Conservation (phyloP, 140 eudicot species). For the Oenanthe javanica region DNA sequence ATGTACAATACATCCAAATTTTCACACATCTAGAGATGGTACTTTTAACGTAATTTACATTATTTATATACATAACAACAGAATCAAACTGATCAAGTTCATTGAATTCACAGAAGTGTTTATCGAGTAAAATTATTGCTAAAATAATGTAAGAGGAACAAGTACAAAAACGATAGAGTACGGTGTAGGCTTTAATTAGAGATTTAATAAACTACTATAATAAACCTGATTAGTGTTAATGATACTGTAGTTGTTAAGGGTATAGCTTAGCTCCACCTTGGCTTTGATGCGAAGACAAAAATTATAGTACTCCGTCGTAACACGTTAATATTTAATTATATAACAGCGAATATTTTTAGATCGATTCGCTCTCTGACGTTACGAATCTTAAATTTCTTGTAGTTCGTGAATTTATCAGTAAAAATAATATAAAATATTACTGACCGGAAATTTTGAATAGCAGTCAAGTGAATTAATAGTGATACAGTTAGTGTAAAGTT, state of each 20-base stretch:
- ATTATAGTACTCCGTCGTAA: neutral
- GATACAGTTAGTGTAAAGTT: neutral
- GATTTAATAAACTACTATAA: neutral
- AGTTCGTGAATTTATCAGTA: neutral
- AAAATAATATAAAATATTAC: too few relatives aligned
- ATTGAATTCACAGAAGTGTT: neutral
- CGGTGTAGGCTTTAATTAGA: neutral
- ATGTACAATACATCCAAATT: neutral
- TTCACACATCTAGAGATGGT: constrained; percentile 1
- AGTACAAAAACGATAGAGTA: neutral
- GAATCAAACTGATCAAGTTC: constrained; percentile 4
- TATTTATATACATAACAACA: neutral
- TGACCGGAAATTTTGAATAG: neutral
- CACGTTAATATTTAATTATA: too few relatives aligned
- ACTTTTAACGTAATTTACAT: neutral
- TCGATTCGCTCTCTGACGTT: constrained; percentile 9
- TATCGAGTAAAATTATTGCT: neutral
- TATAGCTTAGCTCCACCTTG: constrained; percentile 8
- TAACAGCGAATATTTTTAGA: neutral
- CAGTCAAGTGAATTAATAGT: neutral
- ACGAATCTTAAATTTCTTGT: constrained; percentile 2
- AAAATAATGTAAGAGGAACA: neutral
- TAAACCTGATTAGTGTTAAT: neutral
- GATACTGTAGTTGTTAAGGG: neutral
- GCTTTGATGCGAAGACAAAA: constrained; percentile 14